Evolutionary conservation across 768 basidiomycete species (phyloP).

Genomic region (Pilatotrama ljubarskyi): DNA sequence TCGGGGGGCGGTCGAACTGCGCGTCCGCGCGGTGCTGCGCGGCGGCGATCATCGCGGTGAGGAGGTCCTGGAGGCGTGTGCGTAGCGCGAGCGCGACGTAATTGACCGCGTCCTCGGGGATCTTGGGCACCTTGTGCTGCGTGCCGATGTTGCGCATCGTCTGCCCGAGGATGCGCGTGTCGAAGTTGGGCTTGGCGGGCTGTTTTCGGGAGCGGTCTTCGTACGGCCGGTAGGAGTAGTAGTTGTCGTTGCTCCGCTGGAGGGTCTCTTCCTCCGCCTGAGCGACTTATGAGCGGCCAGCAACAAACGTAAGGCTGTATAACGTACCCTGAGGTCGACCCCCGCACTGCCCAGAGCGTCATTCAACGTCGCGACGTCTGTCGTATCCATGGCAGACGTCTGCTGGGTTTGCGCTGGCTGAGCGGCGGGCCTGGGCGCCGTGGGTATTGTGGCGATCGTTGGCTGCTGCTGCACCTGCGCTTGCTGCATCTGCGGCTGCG

Average conservation of each 20-base stretch:
- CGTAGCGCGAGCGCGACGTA: conserved; percentile 82
- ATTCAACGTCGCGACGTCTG: conserved; percentile 77
- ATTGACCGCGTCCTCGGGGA: conserved; percentile 72
- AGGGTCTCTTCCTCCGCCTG: conserved; percentile 87
- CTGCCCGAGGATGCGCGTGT: conserved; percentile 60
- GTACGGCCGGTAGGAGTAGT: conserved; percentile 61
- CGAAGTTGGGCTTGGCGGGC: conserved; percentile 66
- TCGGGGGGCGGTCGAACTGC: conserved; percentile 66
- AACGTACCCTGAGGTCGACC: conserved; percentile 74
- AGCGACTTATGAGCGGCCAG: not conserved
- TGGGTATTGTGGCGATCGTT: conserved; percentile 3
- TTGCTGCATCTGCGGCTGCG: conserved; percentile 10
- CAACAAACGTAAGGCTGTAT: not conserved
- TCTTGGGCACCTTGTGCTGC: conserved; percentile 64
- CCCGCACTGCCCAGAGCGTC: conserved; percentile 87
- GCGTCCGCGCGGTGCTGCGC: conserved; percentile 69
- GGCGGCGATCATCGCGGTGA: conserved; percentile 67
- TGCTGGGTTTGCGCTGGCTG: conserved; percentile 11
- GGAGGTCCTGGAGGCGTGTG: conserved; percentile 67
- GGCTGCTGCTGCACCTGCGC: conserved; percentile 7
- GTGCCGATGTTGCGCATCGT: conserved; percentile 69
- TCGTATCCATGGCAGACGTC: conserved; percentile 47
- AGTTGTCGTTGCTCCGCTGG: conserved; percentile 63
- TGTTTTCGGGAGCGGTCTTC: conserved; percentile 84
- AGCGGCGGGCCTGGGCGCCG: conserved; percentile 12